Conservation (phyloP, 805 yeast genomes). For the Monosporozyma unispora region DNA sequence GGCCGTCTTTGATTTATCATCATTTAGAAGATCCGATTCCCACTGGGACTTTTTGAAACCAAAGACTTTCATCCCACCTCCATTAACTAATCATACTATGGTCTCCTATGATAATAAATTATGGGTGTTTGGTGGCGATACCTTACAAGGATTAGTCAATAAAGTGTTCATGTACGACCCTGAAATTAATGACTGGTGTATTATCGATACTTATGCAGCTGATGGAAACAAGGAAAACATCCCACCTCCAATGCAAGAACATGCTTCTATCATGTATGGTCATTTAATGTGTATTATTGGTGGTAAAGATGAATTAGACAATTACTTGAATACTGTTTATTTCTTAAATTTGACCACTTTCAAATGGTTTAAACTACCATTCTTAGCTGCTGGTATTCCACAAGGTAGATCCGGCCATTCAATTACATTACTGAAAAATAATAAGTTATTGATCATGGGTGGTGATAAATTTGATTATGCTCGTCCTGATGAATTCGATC, state of each 20-base stretch:
- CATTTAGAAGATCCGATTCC: conserved; percentile 74
- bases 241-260: conserved; percentile 89
- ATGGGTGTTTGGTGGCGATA: conserved; percentile 89
- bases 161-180: conserved; percentile 82
- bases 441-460: conserved; percentile 78
- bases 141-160: conserved; percentile 57
- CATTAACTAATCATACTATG: conserved; percentile 87
- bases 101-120: conserved; percentile 67
- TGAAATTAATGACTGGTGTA: conserved; percentile 55
- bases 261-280: conserved; percentile 70
- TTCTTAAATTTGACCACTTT: conserved; percentile 67
- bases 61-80: conserved; percentile 45
- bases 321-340: conserved; percentile 53
- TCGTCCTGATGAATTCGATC: conserved; percentile 36
- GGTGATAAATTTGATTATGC: conserved; percentile 77
- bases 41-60: conserved; percentile 73
- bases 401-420: conserved; percentile 90
- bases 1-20: conserved; percentile 76
- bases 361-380: conserved; percentile 62
- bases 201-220: conserved; percentile 45
- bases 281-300: conserved; percentile 81
- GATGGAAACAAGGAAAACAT: conserved; percentile 9
- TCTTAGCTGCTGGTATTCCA: conserved; percentile 40
- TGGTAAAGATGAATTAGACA: conserved; percentile 73
- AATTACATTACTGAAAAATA: conserved; percentile 56